Evolutionary conservation across 2,329 filamentous ascomycete genomes (phyloP).

Genomic region (Ceratocystis huliohia): DNA sequence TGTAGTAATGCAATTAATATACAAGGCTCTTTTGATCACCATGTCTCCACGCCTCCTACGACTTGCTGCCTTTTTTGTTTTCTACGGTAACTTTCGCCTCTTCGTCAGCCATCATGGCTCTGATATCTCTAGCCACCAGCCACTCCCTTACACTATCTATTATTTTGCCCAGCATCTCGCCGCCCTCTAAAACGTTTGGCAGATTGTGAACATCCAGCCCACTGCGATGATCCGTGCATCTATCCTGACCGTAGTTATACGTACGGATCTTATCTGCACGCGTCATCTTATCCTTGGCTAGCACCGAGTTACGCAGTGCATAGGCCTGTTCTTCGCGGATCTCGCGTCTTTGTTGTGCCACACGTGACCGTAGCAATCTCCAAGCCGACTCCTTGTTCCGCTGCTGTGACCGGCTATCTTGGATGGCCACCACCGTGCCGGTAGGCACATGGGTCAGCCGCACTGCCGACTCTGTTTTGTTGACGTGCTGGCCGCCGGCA

Average conservation of each 20-base stretch:
- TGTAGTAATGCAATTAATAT: constrained; percentile 11
- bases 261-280: constrained; percentile 88
- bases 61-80: constrained; percentile 21
- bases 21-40: constrained; percentile 1
- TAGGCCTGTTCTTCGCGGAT: constrained; percentile 70
- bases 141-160: constrained; percentile 68
- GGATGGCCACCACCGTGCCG: constrained; percentile 76
- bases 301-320: constrained; percentile 60
- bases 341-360: constrained; percentile 70
- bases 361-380: constrained; percentile 65
- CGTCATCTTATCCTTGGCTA: constrained; percentile 70
- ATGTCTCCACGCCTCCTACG: not conserved
- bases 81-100: constrained; percentile 29
- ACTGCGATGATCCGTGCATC: constrained; percentile 80
- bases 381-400: constrained; percentile 81
- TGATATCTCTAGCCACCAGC: constrained; percentile 63
- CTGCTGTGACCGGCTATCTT: constrained; percentile 82
- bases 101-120: constrained; percentile 55
- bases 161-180: constrained; percentile 55
- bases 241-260: constrained; percentile 64
- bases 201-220: constrained; percentile 69
- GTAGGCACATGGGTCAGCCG: constrained; percentile 84
- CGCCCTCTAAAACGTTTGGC: constrained; percentile 65
- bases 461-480: constrained; percentile 93
- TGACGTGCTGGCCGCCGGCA: constrained; percentile 93